Evolutionary conservation across 2,329 filamentous ascomycete genomes (phyloP), one percentile per base, ranked within the genome.

Genomic region (Cryphonectria radicalis): DNA sequence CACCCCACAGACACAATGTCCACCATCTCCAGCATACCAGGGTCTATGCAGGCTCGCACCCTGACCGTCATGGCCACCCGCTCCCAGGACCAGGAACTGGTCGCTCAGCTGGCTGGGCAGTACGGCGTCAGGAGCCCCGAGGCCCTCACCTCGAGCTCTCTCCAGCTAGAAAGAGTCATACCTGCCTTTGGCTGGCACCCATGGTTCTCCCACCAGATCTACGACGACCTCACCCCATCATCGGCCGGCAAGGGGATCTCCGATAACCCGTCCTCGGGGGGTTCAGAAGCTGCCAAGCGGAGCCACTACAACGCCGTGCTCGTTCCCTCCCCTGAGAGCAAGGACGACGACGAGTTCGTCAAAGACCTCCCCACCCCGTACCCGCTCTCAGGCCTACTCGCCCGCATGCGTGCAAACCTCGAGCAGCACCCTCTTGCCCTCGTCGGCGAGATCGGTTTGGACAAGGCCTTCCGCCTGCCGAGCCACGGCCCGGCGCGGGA

Each of bases 121-220:
- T 84, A 90, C 75, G 87, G 87, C 50, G 77, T 91, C 64, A 77
- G 76, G 37, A 76, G 78, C 72, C 74, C 71, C 50, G 69, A 75
- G 28, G 65, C 55, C 19, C 46, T 70, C 32, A 40, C 66, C 35
- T 53, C 62, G 65, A 55, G 60, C 60, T 46, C 37, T 50, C 25
- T 40, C n/a, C 25, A n/a, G 22, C 28, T 14, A 6, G n/a, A 76
- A 25, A 78, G 76, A 25, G 74, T 85, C 67, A 76, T 95, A 4
- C 92, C 93, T 0, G 89, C 90, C n/a, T 95, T 95, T 80, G 93
- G 93, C 28, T 95, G 93, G 92, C 93, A 96, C 78, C 93, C 93
- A 0, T 96, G 93, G 93, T 95, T 95, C 80, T 92, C 92, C 0
- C 85, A 95, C 79, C 90, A 93, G 74, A 86, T 96, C 76, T 93